Conservation (phyloP, 2,329 filamentous ascomycete genomes). For the Hymenoscyphus infarciens region DNA sequence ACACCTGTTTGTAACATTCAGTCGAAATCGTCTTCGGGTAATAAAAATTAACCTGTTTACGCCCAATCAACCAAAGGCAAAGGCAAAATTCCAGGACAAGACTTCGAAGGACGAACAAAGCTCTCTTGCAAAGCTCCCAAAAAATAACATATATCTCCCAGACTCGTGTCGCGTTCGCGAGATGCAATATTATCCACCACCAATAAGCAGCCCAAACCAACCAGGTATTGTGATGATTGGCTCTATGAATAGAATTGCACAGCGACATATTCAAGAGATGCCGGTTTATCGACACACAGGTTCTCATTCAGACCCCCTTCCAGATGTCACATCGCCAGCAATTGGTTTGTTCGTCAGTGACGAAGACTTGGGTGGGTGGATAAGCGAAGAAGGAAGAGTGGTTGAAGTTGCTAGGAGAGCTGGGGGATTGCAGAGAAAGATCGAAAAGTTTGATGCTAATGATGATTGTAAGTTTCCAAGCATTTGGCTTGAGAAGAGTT, state of each 20-base stretch:
- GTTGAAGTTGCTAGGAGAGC: background rate
- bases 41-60: slow-evolving; percentile 1
- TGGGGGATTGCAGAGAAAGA: slow-evolving; percentile 2
- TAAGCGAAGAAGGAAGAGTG: background rate
- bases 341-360: background rate
- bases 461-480: slow-evolving; percentile 1
- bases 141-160: slow-evolving; percentile 4
- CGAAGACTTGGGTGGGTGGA: slow-evolving; percentile 5
- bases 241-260: background rate
- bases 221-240: slow-evolving; percentile 1
- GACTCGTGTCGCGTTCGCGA: slow-evolving; percentile 2
- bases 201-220: background rate
- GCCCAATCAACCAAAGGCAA: background rate
- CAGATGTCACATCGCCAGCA: background rate
- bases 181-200: slow-evolving; percentile 3
- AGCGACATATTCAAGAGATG: slow-evolving; percentile 1
- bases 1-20: slow-evolving; percentile 3
- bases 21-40: background rate
- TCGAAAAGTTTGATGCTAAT: slow-evolving; percentile 5
- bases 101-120: background rate
- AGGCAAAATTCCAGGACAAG: background rate
- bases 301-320: background rate
- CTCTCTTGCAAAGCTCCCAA: background rate
- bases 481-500: background rate
- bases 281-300: background rate